Base-by-base conservation (phyloP, 768 basidiomycete species). In the Termitomyces sp. region DNA sequence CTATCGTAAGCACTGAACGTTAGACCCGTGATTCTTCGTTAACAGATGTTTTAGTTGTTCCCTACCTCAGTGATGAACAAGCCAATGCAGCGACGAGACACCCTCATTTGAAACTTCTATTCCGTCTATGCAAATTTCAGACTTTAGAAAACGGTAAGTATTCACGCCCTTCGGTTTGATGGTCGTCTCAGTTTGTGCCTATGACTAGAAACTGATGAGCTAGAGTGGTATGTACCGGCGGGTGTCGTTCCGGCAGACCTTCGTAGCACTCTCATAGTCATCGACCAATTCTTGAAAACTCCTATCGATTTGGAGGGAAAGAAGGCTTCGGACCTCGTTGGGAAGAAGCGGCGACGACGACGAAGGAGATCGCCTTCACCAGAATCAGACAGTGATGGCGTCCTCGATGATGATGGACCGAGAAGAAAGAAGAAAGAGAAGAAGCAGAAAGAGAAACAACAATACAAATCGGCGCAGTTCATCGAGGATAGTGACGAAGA, bases 401-500 rank as follows among this genome's bases (percentile, higher is more conserved):
- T 70, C 12, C 69, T 70, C 2, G 69, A 67, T 45, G 73, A 69
- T 27, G 74, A 73, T 22, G 74, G 72, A 65, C 70, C 75, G 63
- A 73, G 66, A 67, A 69, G 70, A 70, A 85, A 81, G 70, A 78
- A 76, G 64, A 86, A 83, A 68, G 89, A 90, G 69, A 82, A 83
- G 69, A 81, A 86, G 74, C 76, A 74, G 56, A 90, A 89, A 61
- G 77, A 81, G 60, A 77, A 77, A 62, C 73, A 75, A 58, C 61
- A 77, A 59, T 95, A 91, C 78, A 94, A 93, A 71, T 91, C 89
- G 7, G 93, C 92, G 11, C 88, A 92, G 70, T 91, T 95, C 69
- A 94, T 96, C 69, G 86, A 90, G 68, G 94, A 97, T 73, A 93
- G 91, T 61, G 95, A 97, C 66, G 87, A 78, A 57, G 91, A 93